phyloP scores from a whole-genome alignment of 1,284 basidiomycete species.

The Tilletia caries region DNA sequence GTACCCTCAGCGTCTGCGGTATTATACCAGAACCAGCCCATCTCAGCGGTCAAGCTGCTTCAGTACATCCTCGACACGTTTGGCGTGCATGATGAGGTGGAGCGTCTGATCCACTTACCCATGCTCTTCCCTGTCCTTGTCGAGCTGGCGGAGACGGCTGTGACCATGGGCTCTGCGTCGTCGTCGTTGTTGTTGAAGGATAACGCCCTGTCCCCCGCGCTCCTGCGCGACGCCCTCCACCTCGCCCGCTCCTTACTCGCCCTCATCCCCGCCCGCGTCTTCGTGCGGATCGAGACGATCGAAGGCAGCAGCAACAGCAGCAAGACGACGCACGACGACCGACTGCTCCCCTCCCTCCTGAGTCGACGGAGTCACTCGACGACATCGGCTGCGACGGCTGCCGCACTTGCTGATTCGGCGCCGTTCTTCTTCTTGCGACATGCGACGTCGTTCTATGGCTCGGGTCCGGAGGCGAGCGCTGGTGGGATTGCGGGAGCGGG shows the following conservation, averaged over 20 bases:
- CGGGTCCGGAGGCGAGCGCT: not conserved
- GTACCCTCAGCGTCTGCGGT: not conserved
- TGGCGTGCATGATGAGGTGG: conserved; percentile 74
- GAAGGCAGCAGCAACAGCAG: not conserved
- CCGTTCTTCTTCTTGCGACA: conserved; percentile 15
- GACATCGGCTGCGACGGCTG: not conserved
- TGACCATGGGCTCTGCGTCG: not conserved
- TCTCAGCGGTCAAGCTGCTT: conserved; percentile 52
- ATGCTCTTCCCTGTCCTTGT: conserved; percentile 29
- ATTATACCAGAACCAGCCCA: not conserved
- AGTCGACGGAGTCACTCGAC: not conserved
- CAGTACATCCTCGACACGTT: conserved; percentile 71
- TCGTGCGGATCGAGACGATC: conserved; percentile 23
- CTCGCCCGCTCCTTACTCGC: conserved; percentile 34
- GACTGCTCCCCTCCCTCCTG: not conserved
- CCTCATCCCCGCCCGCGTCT: conserved; percentile 37
- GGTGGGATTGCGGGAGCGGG: not conserved
- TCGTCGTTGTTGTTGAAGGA: not conserved
- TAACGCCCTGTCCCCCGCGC: not conserved
- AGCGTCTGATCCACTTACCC: conserved; percentile 74
- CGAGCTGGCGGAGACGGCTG: conserved; percentile 24
- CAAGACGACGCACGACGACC: not conserved
- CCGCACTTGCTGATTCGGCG: not conserved
- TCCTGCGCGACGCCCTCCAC: conserved; percentile 25
- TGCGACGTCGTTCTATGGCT: conserved; percentile 13